Evolutionary conservation across 495 filamentous ascomycete genomes (phyloP).

Genomic region (Lindgomyces ingoldianus): DNA sequence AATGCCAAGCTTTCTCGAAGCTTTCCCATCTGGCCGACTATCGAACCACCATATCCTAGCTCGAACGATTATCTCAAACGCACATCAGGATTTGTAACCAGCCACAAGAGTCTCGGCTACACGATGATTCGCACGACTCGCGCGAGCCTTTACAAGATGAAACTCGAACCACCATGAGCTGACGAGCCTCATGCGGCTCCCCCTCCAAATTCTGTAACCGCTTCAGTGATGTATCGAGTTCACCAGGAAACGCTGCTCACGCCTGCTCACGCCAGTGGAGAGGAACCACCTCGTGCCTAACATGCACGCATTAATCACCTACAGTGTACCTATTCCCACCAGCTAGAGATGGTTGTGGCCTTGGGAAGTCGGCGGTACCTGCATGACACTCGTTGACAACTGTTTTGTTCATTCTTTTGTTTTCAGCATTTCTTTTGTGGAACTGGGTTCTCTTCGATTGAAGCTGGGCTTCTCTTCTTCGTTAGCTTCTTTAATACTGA

Average conservation of each 20-base stretch:
- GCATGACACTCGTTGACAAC: background rate
- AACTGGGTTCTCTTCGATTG: background rate
- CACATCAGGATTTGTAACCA: background rate
- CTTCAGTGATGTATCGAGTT: slow-evolving; percentile 29
- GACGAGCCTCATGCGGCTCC: background rate
- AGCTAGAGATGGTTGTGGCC: background rate
- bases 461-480: slow-evolving; percentile 16
- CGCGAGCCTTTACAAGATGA: slow-evolving; percentile 18
- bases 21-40: background rate
- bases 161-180: slow-evolving; percentile 33
- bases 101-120: background rate
- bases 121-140: background rate
- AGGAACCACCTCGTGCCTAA: background rate
- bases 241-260: slow-evolving; percentile 23
- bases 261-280: background rate
- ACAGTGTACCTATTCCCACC: background rate
- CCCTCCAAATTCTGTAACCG: background rate
- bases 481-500: background rate
- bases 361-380: background rate
- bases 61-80: background rate
- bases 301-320: background rate
- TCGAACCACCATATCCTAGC: background rate
- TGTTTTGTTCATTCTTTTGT: background rate
- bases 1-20: background rate
- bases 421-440: background rate